These are phyloP conservation scores for Usnea hakonensis DNA, from an alignment of 495 filamentous ascomycete genomes.

Conservation along the genomic window DNA sequence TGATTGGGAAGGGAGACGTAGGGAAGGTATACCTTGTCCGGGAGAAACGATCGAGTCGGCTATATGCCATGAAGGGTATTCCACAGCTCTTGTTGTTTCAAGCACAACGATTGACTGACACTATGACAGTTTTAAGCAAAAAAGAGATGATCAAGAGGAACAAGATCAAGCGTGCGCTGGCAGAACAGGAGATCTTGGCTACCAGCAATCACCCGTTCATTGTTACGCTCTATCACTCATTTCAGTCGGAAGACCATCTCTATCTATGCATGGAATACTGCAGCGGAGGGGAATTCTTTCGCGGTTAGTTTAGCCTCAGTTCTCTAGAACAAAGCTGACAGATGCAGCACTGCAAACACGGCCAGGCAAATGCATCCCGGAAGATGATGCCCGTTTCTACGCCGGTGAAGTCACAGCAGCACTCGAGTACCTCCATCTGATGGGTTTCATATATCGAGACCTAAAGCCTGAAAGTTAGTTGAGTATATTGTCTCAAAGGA, in stretches of 20 bases:
- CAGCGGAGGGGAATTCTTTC: constrained; percentile 96
- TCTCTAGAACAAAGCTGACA: background rate
- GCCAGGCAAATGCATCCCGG: constrained; percentile 91
- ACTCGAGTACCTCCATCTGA: constrained; percentile 92
- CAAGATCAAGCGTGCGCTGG: constrained; percentile 97
- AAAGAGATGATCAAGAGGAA: constrained; percentile 99
- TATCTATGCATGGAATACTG: constrained; percentile 99
- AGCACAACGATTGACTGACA: constrained; percentile 29
- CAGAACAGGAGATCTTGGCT: constrained; percentile 95
- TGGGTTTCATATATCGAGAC: constrained; percentile 99
- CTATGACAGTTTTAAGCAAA: constrained; percentile 77
- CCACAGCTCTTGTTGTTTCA: constrained; percentile 13
- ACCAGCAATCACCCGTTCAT: constrained; percentile 99
- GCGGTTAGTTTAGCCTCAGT: constrained; percentile 40
- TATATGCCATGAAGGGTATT: constrained; percentile 98
- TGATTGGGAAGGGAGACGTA: constrained; percentile 97
- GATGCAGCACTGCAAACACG: constrained; percentile 77
- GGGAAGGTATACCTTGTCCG: constrained; percentile 96
- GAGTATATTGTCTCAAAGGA: background rate
- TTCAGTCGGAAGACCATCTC: constrained; percentile 96
- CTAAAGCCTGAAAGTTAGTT: constrained; percentile 87
- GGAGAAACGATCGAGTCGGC: constrained; percentile 89
- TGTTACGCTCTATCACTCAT: constrained; percentile 95
- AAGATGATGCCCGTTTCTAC: constrained; percentile 96
- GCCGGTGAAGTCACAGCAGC: constrained; percentile 97